Conservation (phyloP, 768 basidiomycete genomes). For the Crepidotus variabilis region DNA sequence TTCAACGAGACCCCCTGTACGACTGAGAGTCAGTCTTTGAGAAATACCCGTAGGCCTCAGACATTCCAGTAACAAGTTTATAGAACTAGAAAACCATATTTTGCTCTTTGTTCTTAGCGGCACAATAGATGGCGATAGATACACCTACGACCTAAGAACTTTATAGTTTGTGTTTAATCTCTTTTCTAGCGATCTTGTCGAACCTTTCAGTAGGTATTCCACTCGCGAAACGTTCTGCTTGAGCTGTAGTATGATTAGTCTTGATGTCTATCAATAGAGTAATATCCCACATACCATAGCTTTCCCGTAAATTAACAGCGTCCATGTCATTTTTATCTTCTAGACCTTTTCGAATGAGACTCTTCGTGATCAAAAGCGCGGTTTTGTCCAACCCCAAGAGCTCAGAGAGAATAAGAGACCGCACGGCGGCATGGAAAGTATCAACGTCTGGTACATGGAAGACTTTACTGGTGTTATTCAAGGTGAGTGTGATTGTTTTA, state of each 20-base stretch:
- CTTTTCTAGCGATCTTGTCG: constrained; percentile 51
- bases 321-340: constrained; percentile 24
- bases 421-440: constrained; percentile 52
- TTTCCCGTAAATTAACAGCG: constrained; percentile 4
- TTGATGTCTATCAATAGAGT: too few species aligned
- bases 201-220: constrained; percentile 56
- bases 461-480: constrained; percentile 42
- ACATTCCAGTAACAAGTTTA: too few species aligned
- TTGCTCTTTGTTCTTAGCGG: constrained; percentile 72
- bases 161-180: constrained; percentile 64
- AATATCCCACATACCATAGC: constrained; percentile 41
- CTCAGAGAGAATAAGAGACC: constrained; percentile 45
- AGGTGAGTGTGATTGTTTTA: constrained; percentile 42
- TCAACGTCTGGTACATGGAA: constrained; percentile 49
- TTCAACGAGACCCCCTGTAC: too few species aligned
- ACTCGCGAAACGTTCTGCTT: constrained; percentile 61
- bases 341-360: constrained; percentile 50
- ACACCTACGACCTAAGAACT: too few species aligned
- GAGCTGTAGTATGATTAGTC: constrained; percentile 32
- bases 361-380: constrained; percentile 50
- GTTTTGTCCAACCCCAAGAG: constrained; percentile 54
- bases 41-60: too few species aligned
- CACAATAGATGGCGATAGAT: constrained; percentile 15
- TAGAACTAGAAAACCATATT: too few species aligned
- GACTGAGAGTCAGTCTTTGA: too few species aligned